Base-by-base conservation (phyloP, 257 asterid species). In the Gentiana dahurica region DNA sequence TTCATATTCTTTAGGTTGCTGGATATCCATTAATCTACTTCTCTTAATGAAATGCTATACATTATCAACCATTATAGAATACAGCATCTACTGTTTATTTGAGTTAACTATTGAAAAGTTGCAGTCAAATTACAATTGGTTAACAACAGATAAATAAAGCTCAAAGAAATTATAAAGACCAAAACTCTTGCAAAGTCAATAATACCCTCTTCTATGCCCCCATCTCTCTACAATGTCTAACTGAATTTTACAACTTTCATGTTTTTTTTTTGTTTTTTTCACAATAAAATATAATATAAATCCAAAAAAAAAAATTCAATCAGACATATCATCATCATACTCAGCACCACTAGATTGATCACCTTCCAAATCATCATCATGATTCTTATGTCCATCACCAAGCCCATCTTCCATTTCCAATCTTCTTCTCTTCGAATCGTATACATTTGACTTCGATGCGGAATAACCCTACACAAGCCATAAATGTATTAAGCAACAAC, bases 331-430 rank as follows among this genome's bases (percentile, higher is more conserved):
- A 41, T 83, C 80, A 59, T 83, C 80, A 59, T 88, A 87, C 57
- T 85, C 96, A 2, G 64, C 87, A 32, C 82, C 95, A 45, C 96
- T 80, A 45, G 73, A 82, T 47, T 79, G 84, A 64, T 80, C 90
- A 3, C 55, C 73, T 65, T 85, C 95, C 36, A 69, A 57, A 39
- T 85, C 90, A 38, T 84, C 89, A 65, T 67, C 71, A 55, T 65
- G 65, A 12, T 60, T 63, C 64, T 69, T 68, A 49, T 57, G 80
- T 61, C 72, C 61, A 54, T 68, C 74, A 36, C 57, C 71, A 41
- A 67, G 63, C 47, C 72, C 78, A 54, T 72, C 79, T 52, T 67
- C 89, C 65, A 68, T 36, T 44, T 72, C 57, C 7, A 71, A 71
- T 59, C 86, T 75, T 60, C 81, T 54, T 56, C 79, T 73, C 74